Conservation (phyloP, 768 basidiomycete genomes). For the Tremella fuciformis region DNA sequence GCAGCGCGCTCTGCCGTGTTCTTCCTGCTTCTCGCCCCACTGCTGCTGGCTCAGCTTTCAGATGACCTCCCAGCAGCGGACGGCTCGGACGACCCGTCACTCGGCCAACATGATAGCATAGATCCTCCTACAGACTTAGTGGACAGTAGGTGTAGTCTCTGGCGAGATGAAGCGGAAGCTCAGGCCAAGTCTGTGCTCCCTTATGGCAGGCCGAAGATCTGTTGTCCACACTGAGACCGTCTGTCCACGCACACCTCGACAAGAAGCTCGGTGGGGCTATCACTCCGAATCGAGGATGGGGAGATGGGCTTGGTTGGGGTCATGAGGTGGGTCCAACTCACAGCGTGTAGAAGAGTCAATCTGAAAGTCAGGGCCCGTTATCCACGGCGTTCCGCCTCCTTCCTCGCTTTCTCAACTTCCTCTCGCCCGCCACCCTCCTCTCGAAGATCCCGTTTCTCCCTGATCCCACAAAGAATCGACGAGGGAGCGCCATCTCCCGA, state of each 20-base stretch:
- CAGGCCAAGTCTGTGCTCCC: conserved; percentile 30
- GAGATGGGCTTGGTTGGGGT: conserved; percentile 53
- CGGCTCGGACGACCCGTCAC: too few species aligned
- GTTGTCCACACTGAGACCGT: conserved; percentile 25
- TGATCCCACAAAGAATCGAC: not conserved
- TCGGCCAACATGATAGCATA: too few species aligned
- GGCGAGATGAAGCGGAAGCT: not conserved
- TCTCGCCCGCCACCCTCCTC: conserved; percentile 27
- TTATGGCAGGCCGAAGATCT: conserved; percentile 31
- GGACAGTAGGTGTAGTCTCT: too few species aligned
- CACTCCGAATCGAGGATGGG: conserved; percentile 26
- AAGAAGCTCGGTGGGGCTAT: conserved; percentile 24
- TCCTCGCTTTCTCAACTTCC: conserved; percentile 32
- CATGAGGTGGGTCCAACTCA: conserved; percentile 25
- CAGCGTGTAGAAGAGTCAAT: not conserved
- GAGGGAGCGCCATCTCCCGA: not conserved
- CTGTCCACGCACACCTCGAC: conserved; percentile 31
- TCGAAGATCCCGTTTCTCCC: conserved; percentile 7
- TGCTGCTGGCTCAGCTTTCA: too few species aligned
- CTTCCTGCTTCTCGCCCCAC: too few species aligned
- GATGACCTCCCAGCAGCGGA: too few species aligned
- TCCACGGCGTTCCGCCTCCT: conserved; percentile 36
- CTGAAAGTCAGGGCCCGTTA: conserved; percentile 31
- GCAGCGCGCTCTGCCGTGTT: too few species aligned
- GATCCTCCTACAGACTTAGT: too few species aligned